Evolutionary conservation across 2,329 filamentous ascomycete species (phyloP), one percentile per base, ranked within the genome.

Genomic region (Raffaelea deltoideospora): DNA sequence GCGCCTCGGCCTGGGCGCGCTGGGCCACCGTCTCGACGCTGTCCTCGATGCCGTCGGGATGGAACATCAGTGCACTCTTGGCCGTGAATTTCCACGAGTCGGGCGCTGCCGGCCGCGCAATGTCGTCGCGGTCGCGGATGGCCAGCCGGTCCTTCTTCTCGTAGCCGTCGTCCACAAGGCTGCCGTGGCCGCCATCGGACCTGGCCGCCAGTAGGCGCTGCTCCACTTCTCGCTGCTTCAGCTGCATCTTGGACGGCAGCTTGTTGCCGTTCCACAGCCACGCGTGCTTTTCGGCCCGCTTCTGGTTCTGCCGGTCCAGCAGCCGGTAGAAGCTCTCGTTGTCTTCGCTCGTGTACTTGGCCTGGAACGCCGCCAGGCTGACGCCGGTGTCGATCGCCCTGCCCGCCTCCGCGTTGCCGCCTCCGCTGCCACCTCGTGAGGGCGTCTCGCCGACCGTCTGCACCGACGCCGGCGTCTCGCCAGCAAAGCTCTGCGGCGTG

Each of bases 261-360:
- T 88, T 88, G 59, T 96, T 95, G 21, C 77, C 82, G 10, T 75
- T 70, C 76, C 86, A 93, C 32, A 96, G 64, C 81, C 88, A 95
- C 1, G 76, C 76, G 51, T 94, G 82, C 49, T 88, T 93, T 50
- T 87, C 79, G 1, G 81, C 78, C 35, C 69, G 73, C 54, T 86
- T 88, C 42, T 77, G 69, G 51, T 95, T 98, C 51, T 95, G 85
- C 50, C 78, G 82, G 59, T 98, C 90, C 21, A 96, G 64, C 2
- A 98, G 66, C 48, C 79, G 80, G 57, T 94, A 93, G 61, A 98
- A 96, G 48, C 83, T 92, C 53, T 95, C 90, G 52, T 96, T 96
- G 54, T 98, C 90, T 56, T 98, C 90, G 50, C 85, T 94, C 1
- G 88, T 98, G 59, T 95, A 96, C 47, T 83, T 88, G 3, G 81